Evolutionary conservation across 805 yeast species (phyloP).

Genomic region (Lipomyces sp.): DNA sequence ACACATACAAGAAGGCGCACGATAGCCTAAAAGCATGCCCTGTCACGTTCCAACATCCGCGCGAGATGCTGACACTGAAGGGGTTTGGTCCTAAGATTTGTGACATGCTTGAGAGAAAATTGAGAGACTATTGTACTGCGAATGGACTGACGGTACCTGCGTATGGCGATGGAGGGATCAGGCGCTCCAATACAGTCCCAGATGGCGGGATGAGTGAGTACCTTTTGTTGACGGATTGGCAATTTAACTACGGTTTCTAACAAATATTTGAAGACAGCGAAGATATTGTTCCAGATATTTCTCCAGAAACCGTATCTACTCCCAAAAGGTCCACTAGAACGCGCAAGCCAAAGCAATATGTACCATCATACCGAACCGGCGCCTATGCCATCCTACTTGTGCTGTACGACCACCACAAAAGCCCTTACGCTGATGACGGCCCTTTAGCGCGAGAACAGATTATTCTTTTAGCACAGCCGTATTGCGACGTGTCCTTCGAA

Average conservation of each 20-base stretch:
- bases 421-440: slow-evolving; percentile 34
- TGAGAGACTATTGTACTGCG: slow-evolving; percentile 55
- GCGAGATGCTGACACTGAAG: slow-evolving; percentile 56
- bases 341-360: slow-evolving; percentile 44
- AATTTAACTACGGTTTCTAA: too few relatives aligned
- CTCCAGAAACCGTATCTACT: too few relatives aligned
- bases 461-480: slow-evolving; percentile 44
- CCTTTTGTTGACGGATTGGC: too few relatives aligned
- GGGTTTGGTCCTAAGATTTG: slow-evolving; percentile 74
- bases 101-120: slow-evolving; percentile 45
- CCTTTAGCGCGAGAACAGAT: slow-evolving; percentile 68
- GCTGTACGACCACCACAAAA: slow-evolving; percentile 41
- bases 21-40: slow-evolving; percentile 49
- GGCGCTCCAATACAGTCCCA: too few relatives aligned
- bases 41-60: slow-evolving; percentile 51
- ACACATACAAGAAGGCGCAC: slow-evolving; percentile 56
- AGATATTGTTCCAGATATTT: too few relatives aligned
- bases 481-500: slow-evolving; percentile 32
- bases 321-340: slow-evolving; percentile 1
- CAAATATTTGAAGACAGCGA: neutral
- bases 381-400: slow-evolving; percentile 77
- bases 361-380: slow-evolving; percentile 76
- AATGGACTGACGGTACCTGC: slow-evolving; percentile 49
- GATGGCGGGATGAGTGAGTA: too few relatives aligned
- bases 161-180: neutral